Evolutionary conservation across 2,329 filamentous ascomycete genomes (phyloP).

Genomic region (Emydomyces testavorans): DNA sequence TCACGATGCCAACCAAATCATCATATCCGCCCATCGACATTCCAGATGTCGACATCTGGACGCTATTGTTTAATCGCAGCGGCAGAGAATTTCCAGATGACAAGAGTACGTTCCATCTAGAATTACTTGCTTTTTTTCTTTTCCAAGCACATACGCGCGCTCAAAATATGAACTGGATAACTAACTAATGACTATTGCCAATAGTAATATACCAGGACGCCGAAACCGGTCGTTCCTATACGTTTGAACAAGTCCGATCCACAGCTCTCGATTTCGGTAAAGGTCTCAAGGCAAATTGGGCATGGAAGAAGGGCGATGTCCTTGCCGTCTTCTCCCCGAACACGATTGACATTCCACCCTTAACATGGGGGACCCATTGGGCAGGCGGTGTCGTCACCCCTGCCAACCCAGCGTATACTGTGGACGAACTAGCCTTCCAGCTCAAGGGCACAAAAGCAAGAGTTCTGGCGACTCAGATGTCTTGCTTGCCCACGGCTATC

Average conservation of each 20-base stretch:
- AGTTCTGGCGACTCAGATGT: slow-evolving; percentile 60
- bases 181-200: neutral
- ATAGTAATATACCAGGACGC: slow-evolving; percentile 68
- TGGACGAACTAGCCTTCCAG: slow-evolving; percentile 73
- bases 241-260: slow-evolving; percentile 53
- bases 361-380: slow-evolving; percentile 72
- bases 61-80: slow-evolving; percentile 60
- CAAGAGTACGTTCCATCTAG: slow-evolving; percentile 47
- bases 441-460: slow-evolving; percentile 66
- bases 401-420: slow-evolving; percentile 78
- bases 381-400: slow-evolving; percentile 73
- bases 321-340: slow-evolving; percentile 77
- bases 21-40: slow-evolving; percentile 54
- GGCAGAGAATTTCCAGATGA: slow-evolving; percentile 56
- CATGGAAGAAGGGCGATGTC: slow-evolving; percentile 74
- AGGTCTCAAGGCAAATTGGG: slow-evolving; percentile 60
- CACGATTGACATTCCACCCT: slow-evolving; percentile 65
- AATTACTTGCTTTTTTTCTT: too few relatives aligned
- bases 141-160: too few relatives aligned
- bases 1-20: slow-evolving; percentile 59
- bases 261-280: slow-evolving; percentile 65
- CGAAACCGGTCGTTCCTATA: slow-evolving; percentile 58
- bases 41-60: slow-evolving; percentile 67
- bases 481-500: slow-evolving; percentile 52
- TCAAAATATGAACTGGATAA: neutral